Percentiles rank a stretch among this genome's conserved stretches.
Conservation (phyloP, 768 basidiomycete genomes). For the Calocera viscosa region DNA sequence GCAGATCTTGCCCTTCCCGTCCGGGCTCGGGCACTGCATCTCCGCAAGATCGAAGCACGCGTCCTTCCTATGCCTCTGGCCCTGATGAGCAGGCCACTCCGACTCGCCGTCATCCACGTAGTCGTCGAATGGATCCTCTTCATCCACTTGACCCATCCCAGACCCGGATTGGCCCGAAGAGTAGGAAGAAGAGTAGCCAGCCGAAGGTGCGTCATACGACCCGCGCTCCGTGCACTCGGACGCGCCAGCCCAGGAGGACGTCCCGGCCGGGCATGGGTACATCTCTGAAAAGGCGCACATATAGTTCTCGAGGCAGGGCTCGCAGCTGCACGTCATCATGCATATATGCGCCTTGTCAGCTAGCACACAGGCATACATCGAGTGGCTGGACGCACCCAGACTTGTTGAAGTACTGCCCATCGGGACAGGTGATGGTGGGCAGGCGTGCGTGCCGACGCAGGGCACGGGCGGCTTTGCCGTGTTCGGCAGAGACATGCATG, state of each 20-base stretch:
- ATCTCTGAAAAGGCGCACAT: constrained; percentile 4
- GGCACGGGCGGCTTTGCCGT: not conserved
- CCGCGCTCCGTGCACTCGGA: not conserved
- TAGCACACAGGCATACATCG: not conserved
- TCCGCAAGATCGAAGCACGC: not conserved
- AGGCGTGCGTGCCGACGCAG: not conserved
- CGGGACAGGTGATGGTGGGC: constrained; percentile 6
- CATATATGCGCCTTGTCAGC: not conserved
- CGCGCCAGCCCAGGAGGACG: not conserved
- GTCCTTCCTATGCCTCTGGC: not conserved
- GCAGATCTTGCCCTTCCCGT: constrained; percentile 1
- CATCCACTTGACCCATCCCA: not conserved
- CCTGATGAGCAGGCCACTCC: not conserved
- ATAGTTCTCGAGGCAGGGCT: constrained; percentile 1
- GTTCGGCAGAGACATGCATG: not conserved
- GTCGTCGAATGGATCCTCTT: not conserved
- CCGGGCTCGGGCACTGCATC: not conserved
- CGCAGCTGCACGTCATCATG: not conserved
- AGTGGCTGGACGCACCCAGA: not conserved
- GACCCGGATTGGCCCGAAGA: not conserved
- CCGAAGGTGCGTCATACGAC: not conserved
- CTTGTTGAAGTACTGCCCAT: constrained; percentile 1
- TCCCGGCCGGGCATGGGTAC: not conserved
- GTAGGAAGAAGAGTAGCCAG: not conserved
- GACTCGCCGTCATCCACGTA: not conserved